phyloP scores from a whole-genome alignment of 129 eudicot genomes.

The Dittrichia graveolens region DNA sequence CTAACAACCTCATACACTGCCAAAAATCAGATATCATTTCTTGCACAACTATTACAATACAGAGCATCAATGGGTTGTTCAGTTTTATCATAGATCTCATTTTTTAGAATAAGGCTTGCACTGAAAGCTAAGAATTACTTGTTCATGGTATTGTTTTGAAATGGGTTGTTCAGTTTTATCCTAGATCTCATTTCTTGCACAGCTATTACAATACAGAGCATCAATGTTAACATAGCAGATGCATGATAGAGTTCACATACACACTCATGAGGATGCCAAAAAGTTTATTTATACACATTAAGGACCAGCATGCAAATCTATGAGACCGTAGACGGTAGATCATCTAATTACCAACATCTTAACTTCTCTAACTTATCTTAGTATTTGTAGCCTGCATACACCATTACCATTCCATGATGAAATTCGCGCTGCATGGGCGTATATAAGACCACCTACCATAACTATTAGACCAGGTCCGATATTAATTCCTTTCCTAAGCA shows the following conservation, averaged over 20 bases:
- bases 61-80: neutral
- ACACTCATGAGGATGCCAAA: slow-evolving; percentile 4
- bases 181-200: neutral
- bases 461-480: neutral
- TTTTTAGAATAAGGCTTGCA: neutral
- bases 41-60: neutral
- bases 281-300: neutral
- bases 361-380: no score
- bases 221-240: neutral
- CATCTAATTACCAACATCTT: neutral
- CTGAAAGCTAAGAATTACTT: neutral
- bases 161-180: neutral
- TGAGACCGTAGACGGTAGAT: neutral
- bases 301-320: neutral
- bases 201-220: neutral
- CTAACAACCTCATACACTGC: no score
- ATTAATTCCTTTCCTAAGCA: slow-evolving; percentile 21
- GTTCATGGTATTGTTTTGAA: neutral
- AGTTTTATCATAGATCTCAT: neutral
- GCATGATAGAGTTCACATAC: slow-evolving; percentile 11
- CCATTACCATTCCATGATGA: neutral
- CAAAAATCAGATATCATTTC: neutral
- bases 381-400: neutral
- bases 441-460: slow-evolving; percentile 5
- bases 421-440: no score